Percentiles rank a stretch among this genome's conserved stretches.
These are phyloP conservation scores for Austropuccinia psidii DNA, from an alignment of 1,284 basidiomycete species.

Conservation along the genomic window DNA sequence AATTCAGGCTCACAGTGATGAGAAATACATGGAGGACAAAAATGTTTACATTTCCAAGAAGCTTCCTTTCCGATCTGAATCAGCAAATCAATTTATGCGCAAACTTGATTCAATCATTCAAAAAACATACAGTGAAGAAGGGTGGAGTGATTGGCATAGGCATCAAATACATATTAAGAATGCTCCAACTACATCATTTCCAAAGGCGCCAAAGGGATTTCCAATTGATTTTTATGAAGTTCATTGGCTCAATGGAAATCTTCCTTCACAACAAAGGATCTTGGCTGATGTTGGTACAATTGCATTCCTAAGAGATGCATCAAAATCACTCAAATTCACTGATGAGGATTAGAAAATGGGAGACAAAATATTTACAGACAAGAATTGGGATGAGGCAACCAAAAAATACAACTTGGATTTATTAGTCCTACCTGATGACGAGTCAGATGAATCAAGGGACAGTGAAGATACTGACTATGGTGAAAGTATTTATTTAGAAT, in stretches of 20 bases:
- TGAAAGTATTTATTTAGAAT: too few relatives aligned
- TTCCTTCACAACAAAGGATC: neutral
- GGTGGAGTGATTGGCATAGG: too few relatives aligned
- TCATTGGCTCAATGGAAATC: neutral
- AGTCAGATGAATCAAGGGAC: too few relatives aligned
- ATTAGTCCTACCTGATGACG: too few relatives aligned
- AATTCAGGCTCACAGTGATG: conserved; percentile 9
- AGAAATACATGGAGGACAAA: neutral
- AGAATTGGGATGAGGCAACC: neutral
- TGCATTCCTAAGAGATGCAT: neutral
- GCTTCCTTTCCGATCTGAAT: too few relatives aligned
- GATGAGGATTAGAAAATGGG: neutral
- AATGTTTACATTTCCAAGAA: neutral
- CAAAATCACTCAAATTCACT: neutral
- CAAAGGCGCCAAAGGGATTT: conserved; percentile 1
- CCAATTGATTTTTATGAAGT: conserved; percentile 11
- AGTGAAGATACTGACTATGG: too few relatives aligned
- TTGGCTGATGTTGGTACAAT: neutral
- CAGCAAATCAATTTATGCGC: too few relatives aligned
- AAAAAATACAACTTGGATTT: neutral
- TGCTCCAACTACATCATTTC: neutral
- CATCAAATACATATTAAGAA: neutral
- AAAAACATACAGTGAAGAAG: too few relatives aligned
- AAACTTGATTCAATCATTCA: too few relatives aligned
- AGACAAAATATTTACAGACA: neutral